Base-by-base conservation (phyloP, 1,284 basidiomycete species). In the Leccinum griseonigrum region DNA sequence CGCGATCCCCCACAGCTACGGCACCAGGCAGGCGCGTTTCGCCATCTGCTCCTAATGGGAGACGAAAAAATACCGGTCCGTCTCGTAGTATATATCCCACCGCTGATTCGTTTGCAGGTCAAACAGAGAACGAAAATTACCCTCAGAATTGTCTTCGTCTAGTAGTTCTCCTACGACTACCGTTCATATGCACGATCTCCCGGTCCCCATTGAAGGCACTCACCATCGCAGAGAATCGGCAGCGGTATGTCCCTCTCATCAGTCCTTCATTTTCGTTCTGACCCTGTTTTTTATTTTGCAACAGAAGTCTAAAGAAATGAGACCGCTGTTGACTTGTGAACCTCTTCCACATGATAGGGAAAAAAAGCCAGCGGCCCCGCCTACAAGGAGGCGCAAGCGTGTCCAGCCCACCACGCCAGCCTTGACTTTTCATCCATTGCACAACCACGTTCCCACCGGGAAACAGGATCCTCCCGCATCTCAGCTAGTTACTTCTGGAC, bases 21-120 rank as follows among this genome's bases (percentile, higher is more conserved):
- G 67, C 70, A 71, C 71, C 74, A 73, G 74, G 72, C 63, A 63
- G 60, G 54, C 72, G 72, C 75, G 68, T 76, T 73, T 74, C 58
- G 22, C 22, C 66, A 68, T 69, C 71, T 75, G 73, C 18, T 58
- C 64, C 14, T 55, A 57, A 71, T 73, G 59, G 26, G 18, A 57
- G 22, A 26, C 22, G 22, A 60, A 68, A 60, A 66, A 68, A 66
- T 54, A 52, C 67, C 61, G 67, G 69, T 64, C 62, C 48, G 66
- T 56, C 64, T 61, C 32, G 60, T 61, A 32, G 59, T 73, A 75
- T 76, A 73, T 75, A 73, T 76, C 63, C 16, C 59, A 58, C 58
- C 16, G 54, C 56, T 63, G 55, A 62, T 63, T 31, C 60, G 54
- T 61, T 59, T 64, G 13, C 56, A 64, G 61, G 52, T 55, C 69